Percentiles rank a stretch among this genome's conserved stretches.
Evolutionary conservation across 805 yeast species (phyloP).

Genomic region (Metschnikowia anglica): DNA sequence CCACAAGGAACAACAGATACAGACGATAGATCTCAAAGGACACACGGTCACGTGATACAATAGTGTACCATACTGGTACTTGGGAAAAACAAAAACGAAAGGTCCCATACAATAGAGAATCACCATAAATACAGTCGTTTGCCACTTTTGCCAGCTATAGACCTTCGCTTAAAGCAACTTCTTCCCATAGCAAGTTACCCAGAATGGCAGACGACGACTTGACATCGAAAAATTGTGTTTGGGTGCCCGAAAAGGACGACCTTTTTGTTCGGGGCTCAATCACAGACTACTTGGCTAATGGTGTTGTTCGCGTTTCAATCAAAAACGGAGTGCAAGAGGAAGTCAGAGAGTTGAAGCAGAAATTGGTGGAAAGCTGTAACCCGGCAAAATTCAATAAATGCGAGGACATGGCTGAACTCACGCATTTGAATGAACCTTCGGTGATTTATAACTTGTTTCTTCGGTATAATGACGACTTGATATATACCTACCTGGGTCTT

Average conservation of each 20-base stretch:
- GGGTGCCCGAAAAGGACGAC: slow-evolving; percentile 65
- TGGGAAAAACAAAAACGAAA: slow-evolving; percentile 8
- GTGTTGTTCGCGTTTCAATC: slow-evolving; percentile 38
- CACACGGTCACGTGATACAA: slow-evolving; percentile 10
- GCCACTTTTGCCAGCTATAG: not conserved
- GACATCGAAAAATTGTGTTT: slow-evolving; percentile 59
- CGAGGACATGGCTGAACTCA: slow-evolving; percentile 92
- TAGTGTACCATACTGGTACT: slow-evolving; percentile 1
- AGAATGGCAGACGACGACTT: slow-evolving; percentile 20
- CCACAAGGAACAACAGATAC: not conserved
- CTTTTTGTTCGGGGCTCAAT: slow-evolving; percentile 64
- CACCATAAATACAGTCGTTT: slow-evolving; percentile 1
- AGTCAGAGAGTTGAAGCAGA: slow-evolving; percentile 42
- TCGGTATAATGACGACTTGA: slow-evolving; percentile 73
- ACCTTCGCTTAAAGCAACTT: too few relatives aligned
- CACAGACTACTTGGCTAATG: slow-evolving; percentile 41
- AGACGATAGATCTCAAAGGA: not conserved
- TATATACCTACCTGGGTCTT: slow-evolving; percentile 93
- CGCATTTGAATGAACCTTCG: slow-evolving; percentile 91
- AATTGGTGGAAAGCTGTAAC: slow-evolving; percentile 63
- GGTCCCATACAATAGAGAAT: not conserved
- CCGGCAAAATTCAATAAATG: slow-evolving; percentile 90
- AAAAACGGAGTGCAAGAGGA: slow-evolving; percentile 42
- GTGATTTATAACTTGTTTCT: slow-evolving; percentile 81
- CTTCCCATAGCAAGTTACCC: not conserved